Evolutionary conservation across 2,329 filamentous ascomycete species (phyloP).

Genomic region (Diaporthe velutina): DNA sequence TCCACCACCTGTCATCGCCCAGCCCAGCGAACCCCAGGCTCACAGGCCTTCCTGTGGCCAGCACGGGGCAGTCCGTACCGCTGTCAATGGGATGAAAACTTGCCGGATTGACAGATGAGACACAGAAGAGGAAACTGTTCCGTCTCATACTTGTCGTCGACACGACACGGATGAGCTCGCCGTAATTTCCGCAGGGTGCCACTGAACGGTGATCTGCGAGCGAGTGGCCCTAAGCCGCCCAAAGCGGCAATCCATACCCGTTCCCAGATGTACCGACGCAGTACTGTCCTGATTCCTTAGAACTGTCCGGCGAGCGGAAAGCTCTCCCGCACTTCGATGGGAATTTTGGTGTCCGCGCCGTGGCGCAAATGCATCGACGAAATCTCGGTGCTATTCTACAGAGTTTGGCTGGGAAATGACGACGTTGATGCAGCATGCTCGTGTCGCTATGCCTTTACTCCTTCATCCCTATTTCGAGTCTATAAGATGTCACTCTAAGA

Average conservation of each 20-base stretch:
- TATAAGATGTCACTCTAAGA: conserved; percentile 24
- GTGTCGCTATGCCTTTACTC: neutral
- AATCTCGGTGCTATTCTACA: conserved; percentile 28
- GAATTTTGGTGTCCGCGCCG: neutral
- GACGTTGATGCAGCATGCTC: conserved; percentile 18
- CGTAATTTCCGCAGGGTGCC: conserved; percentile 38
- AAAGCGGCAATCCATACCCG: conserved; percentile 24
- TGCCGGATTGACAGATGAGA: conserved; percentile 11
- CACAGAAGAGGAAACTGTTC: conserved; percentile 30
- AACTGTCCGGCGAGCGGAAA: neutral
- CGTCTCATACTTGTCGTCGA: conserved; percentile 17
- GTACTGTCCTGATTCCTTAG: conserved; percentile 15
- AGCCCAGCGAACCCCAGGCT: conserved; percentile 8
- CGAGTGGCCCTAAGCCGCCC: conserved; percentile 13
- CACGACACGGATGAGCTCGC: conserved; percentile 27
- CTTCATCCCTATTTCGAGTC: conserved; percentile 1
- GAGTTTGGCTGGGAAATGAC: conserved; percentile 30
- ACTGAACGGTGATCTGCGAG: conserved; percentile 33
- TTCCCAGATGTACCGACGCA: conserved; percentile 1
- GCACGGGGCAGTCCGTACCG: conserved; percentile 19
- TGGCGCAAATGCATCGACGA: conserved; percentile 13
- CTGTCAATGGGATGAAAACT: conserved; percentile 27
- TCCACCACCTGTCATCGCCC: conserved; percentile 19
- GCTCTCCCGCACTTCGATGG: neutral
- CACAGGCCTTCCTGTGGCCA: conserved; percentile 29